Evolutionary conservation across 495 filamentous ascomycete species (phyloP).

Genomic region (Lasiosphaeris hirsuta): DNA sequence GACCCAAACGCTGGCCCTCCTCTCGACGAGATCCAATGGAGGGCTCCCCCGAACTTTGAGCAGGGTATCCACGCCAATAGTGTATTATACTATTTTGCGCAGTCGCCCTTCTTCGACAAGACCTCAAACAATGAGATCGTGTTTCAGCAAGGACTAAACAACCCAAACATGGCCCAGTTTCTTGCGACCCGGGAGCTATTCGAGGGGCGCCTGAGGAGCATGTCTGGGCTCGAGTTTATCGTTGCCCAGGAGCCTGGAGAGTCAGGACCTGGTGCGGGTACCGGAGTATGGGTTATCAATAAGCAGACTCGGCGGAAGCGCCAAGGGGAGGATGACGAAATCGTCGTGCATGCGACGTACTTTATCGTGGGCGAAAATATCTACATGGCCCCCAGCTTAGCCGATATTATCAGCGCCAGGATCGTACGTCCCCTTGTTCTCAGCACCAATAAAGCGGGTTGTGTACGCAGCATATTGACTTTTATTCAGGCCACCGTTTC

Average conservation of each 20-base stretch:
- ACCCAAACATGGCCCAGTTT: slow-evolving; percentile 54
- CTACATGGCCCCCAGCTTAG: slow-evolving; percentile 82
- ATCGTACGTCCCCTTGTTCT: slow-evolving; percentile 53
- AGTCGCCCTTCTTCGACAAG: slow-evolving; percentile 86
- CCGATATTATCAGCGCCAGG: slow-evolving; percentile 70
- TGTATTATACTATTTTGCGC: slow-evolving; percentile 86
- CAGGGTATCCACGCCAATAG: slow-evolving; percentile 57
- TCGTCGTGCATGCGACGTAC: slow-evolving; percentile 72
- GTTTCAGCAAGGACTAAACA: slow-evolving; percentile 69
- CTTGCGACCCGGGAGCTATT: slow-evolving; percentile 71
- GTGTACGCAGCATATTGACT: slow-evolving; percentile 13
- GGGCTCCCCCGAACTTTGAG: slow-evolving; percentile 55
- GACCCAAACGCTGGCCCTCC: slow-evolving; percentile 48
- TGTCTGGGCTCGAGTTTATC: slow-evolving; percentile 81
- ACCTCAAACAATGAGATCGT: slow-evolving; percentile 84
- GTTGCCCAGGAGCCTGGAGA: slow-evolving; percentile 74
- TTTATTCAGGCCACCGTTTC: slow-evolving; percentile 50
- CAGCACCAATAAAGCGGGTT: slow-evolving; percentile 1
- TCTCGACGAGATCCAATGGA: slow-evolving; percentile 79
- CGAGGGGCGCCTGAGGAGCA: slow-evolving; percentile 68
- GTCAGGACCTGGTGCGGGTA: slow-evolving; percentile 57
- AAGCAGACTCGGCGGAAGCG: slow-evolving; percentile 76
- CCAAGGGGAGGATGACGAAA: slow-evolving; percentile 55
- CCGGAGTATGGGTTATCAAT: slow-evolving; percentile 85
- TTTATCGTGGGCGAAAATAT: slow-evolving; percentile 82